Base-by-base conservation (phyloP, 2,329 filamentous ascomycete species). In the Venturia oleaginea region DNA sequence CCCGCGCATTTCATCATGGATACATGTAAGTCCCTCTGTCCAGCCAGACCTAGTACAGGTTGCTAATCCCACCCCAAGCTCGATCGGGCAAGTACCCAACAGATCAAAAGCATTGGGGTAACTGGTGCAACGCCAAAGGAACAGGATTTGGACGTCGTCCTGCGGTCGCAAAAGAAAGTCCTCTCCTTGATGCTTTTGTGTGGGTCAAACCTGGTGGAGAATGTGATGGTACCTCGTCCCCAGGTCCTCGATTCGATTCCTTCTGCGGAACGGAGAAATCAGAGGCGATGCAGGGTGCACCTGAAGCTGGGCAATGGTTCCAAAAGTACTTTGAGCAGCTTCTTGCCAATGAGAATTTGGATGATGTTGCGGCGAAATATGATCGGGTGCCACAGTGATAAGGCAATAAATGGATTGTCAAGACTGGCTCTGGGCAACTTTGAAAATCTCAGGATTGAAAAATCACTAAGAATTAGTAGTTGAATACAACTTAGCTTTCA, bases 241-340 rank as follows among this genome's bases (percentile, higher is more conserved):
- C 69, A 63, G 78, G 84, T 11, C 67, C 74, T 24, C 80, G 81
- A 62, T 86, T 83, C 71, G 83, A 85, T 70, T 73, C 74, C 61
- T 76, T 82, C 73, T 86, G 84, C 67, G 84, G 84, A 34, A 15
- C 59, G 4, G 74, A 77, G 10, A 59, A 32, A 17, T 15, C 63
- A n/a, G 80, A 82, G 68, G 75, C 86, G 1, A 76, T 88, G 48
- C 73, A 83, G 73, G 87, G 87, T 1, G 86, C 87, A 1, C 87
- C 87, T 37, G 85, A 90, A 74, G 87, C 88, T 11, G 87, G 88
- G 37, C 76, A 79, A 10, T 91, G 87, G 87, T 88, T 88, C 74
- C 74, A 81, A 70, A 78, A 77, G 7, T 75, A 79, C 70, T 74
- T 76, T 42, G 66, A 74, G 67, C 70, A 69, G 68, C 66, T 75